Base-by-base conservation (phyloP, 202 grass and related monocot species). In the Tripidium arundinaceum region DNA sequence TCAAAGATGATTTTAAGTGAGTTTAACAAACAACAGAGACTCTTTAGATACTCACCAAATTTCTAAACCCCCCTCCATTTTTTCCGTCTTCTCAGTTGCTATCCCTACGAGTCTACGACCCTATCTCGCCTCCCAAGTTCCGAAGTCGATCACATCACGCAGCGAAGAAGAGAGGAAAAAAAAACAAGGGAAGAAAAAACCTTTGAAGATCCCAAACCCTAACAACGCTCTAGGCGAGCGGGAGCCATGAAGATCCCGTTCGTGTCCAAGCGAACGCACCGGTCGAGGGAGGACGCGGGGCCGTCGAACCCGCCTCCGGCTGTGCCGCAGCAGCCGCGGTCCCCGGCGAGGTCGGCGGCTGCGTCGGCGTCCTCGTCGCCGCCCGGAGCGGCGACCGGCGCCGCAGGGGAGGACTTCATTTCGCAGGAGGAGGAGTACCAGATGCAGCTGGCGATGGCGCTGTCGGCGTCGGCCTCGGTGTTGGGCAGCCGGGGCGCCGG, bases 361-460 rank as follows among this genome's bases (percentile, higher is more conserved):
- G n/a, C n/a, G n/a, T n/a, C n/a, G n/a, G n/a, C n/a, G n/a, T 75
- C 77, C 57, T 25, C 79, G 15, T 41, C 72, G 5, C 27, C 58
- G 21, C 52, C 74, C 4, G 10, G 38, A 42, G 55, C 72, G 65
- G 39, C 45, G 0, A 36, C 49, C 8, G 49, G 77, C 39, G 43
- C 67, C 69, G 65, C 36, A 57, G 79, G 69, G 70, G 75, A 90
- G 45, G 91, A 97, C 64, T 97, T 92, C 74, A 94, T 88, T 57
- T 81, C 66, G 50, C 83, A 88, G 60, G 94, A 90, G 84, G 94
- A 97, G 78, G 94, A 94, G 81, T 97, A 90, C 69, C 94, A 94
- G 87, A 89, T 97, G 79, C 91, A 94, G 76, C 87, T 97, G 73
- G 94, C 91, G 24, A 85, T 97, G 85, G 94, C 91, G 73, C 83